Evolutionary conservation across 805 yeast genomes (phyloP).

Genomic region (Candida montana): DNA sequence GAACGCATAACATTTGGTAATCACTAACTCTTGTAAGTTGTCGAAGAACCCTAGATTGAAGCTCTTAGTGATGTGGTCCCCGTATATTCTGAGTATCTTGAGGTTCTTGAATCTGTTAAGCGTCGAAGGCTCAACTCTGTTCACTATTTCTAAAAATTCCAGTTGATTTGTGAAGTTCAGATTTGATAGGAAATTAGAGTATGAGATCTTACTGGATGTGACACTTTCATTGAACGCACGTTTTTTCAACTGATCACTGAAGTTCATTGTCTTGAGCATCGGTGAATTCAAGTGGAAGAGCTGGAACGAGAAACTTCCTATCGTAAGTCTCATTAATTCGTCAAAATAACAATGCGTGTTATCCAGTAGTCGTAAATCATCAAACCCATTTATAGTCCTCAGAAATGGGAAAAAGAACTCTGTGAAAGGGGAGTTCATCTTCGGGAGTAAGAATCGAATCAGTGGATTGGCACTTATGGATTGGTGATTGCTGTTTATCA

Average conservation of each 20-base stretch:
- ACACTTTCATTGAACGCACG: slow-evolving; percentile 15
- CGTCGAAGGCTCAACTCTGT: slow-evolving; percentile 8
- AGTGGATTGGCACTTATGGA: slow-evolving; percentile 9
- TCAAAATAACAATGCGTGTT: slow-evolving; percentile 19
- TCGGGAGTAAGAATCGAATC: slow-evolving; percentile 15
- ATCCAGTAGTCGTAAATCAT: slow-evolving; percentile 20
- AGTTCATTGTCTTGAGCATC: slow-evolving; percentile 10
- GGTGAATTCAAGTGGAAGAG: slow-evolving; percentile 18
- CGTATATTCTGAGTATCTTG: slow-evolving; percentile 14
- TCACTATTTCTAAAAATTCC: slow-evolving; percentile 13
- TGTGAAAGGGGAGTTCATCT: slow-evolving; percentile 13
- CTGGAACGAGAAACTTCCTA: slow-evolving; percentile 20
- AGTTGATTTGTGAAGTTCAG: slow-evolving; percentile 9
- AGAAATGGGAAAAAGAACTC: slow-evolving; percentile 17
- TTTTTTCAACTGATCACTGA: slow-evolving; percentile 12
- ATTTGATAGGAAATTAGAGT: slow-evolving; percentile 12
- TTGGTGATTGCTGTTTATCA: slow-evolving; percentile 3
- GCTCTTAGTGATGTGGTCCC: slow-evolving; percentile 10
- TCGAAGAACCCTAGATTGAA: slow-evolving; percentile 9
- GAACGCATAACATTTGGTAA: slow-evolving; percentile 12
- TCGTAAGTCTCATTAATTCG: slow-evolving; percentile 12
- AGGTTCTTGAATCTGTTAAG: slow-evolving; percentile 11
- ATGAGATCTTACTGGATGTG: slow-evolving; percentile 13
- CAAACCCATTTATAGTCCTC: slow-evolving; percentile 14
- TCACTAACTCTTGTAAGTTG: slow-evolving; percentile 9